Conservation (phyloP, 805 yeast species). For the Limtongia smithiae region DNA sequence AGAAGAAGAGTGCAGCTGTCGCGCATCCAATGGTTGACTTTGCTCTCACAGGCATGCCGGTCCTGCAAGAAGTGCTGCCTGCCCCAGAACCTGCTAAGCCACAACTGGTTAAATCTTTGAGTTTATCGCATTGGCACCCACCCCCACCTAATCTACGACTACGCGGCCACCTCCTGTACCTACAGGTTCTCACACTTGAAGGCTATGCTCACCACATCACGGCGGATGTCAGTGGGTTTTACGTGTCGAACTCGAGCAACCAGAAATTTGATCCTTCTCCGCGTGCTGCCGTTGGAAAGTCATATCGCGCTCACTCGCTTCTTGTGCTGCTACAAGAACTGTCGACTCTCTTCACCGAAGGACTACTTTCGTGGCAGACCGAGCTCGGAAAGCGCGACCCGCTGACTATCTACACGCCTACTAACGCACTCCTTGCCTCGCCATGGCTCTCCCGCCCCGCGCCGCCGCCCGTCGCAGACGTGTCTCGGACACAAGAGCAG, state of each 20-base stretch:
- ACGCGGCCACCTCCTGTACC: conserved; percentile 77
- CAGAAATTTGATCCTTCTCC: conserved; percentile 66
- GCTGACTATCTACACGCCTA: conserved; percentile 50
- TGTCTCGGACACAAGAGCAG: conserved; percentile 56
- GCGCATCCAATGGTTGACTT: conserved; percentile 31
- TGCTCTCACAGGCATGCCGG: conserved; percentile 27
- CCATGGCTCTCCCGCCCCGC: conserved; percentile 66
- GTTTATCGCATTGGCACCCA: conserved; percentile 81
- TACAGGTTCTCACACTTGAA: conserved; percentile 73
- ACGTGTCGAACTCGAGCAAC: conserved; percentile 63
- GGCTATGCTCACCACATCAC: conserved; percentile 76
- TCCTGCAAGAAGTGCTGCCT: conserved; percentile 8
- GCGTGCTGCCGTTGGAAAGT: conserved; percentile 6
- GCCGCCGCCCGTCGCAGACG: conserved; percentile 48
- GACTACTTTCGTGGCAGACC: conserved; percentile 51
- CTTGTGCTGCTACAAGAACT: conserved; percentile 57
- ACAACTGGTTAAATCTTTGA: conserved; percentile 51
- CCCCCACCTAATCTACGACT: conserved; percentile 59
- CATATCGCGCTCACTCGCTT: conserved; percentile 45
- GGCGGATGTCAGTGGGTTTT: conserved; percentile 75
- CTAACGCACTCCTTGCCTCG: conserved; percentile 54
- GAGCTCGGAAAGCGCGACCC: conserved; percentile 34
- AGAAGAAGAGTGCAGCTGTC: conserved; percentile 20
- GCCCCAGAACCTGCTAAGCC: conserved; percentile 14
- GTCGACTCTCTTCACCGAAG: conserved; percentile 59